Evolutionary conservation across 2,329 filamentous ascomycete species (phyloP).

Genomic region (Aureobasidium lini): DNA sequence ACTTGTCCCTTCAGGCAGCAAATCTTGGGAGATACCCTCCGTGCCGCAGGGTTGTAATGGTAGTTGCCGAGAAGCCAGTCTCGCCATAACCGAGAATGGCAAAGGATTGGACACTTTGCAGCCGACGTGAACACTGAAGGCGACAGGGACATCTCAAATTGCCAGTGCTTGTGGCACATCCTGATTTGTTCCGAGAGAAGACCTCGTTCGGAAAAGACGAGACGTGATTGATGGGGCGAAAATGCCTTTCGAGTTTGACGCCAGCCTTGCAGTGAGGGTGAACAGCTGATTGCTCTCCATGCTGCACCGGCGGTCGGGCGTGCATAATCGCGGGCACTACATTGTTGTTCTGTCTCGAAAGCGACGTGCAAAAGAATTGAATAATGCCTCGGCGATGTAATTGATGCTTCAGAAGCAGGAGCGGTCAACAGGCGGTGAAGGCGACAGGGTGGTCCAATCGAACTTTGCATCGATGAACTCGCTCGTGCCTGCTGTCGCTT

Average conservation of each 20-base stretch:
- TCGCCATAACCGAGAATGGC: not conserved
- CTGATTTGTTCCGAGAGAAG: not conserved
- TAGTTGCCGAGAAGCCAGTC: not conserved
- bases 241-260: constrained; percentile 4
- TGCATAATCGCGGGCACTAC: not conserved
- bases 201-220: not conserved
- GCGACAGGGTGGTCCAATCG: not conserved
- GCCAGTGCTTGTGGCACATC: not conserved
- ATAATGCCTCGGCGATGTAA: not conserved
- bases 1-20: not conserved
- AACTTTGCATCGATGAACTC: not conserved
- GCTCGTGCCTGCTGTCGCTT: not conserved
- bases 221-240: constrained; percentile 2
- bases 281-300: constrained; percentile 9
- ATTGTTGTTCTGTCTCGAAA: constrained; percentile 1
- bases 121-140: not conserved
- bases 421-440: constrained; percentile 12
- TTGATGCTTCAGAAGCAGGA: not conserved
- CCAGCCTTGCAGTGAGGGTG: constrained; percentile 9
- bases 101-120: not conserved
- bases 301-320: constrained; percentile 7
- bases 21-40: not conserved
- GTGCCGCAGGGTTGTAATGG: constrained; percentile 4
- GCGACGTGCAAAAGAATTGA: not conserved
- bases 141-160: not conserved